These are phyloP conservation scores for Groenewaldozyma sp. DNA, from an alignment of 1,139 yeast genomes.

Conservation along the genomic window DNA sequence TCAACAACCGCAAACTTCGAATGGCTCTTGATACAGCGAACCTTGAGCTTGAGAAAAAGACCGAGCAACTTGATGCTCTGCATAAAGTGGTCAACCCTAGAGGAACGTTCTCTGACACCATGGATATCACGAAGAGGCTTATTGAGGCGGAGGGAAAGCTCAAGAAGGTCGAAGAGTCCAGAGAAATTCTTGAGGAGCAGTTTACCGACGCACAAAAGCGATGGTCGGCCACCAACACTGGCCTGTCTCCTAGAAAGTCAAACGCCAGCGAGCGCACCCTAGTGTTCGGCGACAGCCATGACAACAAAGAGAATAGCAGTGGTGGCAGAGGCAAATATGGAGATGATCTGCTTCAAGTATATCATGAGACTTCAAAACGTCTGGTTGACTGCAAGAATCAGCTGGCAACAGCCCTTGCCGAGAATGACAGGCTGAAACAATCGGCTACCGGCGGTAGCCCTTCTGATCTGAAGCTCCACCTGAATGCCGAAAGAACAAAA, in stretches of 20 bases:
- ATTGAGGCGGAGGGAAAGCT: conserved; percentile 23
- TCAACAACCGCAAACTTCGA: conserved; percentile 21
- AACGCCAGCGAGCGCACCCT: conserved; percentile 4
- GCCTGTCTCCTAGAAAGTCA: conserved; percentile 13
- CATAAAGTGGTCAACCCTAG: conserved; percentile 22
- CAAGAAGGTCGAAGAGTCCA: conserved; percentile 23
- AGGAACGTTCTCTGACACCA: conserved; percentile 17
- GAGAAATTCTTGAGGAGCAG: conserved; percentile 24
- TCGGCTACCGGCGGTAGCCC: not conserved
- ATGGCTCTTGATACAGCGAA: conserved; percentile 20
- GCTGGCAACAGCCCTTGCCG: conserved; percentile 36
- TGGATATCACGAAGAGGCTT: conserved; percentile 24
- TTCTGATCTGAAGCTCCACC: conserved; percentile 34
- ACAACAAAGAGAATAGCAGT: conserved; percentile 14
- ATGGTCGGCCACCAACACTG: conserved; percentile 20
- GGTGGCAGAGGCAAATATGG: conserved; percentile 16
- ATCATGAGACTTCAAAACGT: conserved; percentile 48
- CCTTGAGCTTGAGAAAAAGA: conserved; percentile 21
- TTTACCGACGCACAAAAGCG: conserved; percentile 23
- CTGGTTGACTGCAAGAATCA: conserved; percentile 44
- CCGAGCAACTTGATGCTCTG: conserved; percentile 21
- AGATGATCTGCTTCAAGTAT: conserved; percentile 42
- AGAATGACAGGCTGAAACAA: conserved; percentile 44
- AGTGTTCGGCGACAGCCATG: conserved; percentile 12
- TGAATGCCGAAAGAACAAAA: conserved; percentile 45